Base-by-base conservation (phyloP, 2,329 filamentous ascomycete species). In the Arthrobotrys sphaeroides region DNA sequence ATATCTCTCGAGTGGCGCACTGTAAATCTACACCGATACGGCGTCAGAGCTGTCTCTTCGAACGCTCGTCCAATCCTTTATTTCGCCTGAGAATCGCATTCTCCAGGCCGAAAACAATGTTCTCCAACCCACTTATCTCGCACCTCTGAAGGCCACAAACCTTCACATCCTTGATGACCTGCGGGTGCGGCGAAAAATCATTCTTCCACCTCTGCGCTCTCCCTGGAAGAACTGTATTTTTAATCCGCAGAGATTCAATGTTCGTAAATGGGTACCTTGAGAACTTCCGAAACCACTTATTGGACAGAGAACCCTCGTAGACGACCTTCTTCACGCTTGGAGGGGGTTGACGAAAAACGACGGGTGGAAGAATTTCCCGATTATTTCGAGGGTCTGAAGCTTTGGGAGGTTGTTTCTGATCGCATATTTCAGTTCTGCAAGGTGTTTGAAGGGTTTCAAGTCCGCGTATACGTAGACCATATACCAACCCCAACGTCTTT, bases 211-310 rank as follows among this genome's bases (percentile, higher is more conserved):
- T 16, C 26, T 9, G 24, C 10, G 28, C 10, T 10, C 28, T 33
- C 28, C 28, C 28, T 33, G 5, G 28, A 5, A 10, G 5, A 33
- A 33, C 28, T 5, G n/a, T n/a, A n/a, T n/a, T n/a, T n/a, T n/a
- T 51, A 31, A 51, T 9, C 5, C 13, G 9, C 31, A 57, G 13
- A 22, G 36, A 1, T 16, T n/a, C 22, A 1, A 65, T 47, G 5
- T 28, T 26, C 1, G n/a, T 10, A 28, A 53, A 65, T 24, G 9
- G 18, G 20, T 33, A 65, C n/a, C n/a, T 28, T 7, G 43, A 13
- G n/a, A 65, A 65, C 33, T 40, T 36, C 9, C 45, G 18, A n/a
- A 47, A 57, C 62, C 62, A 66, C 5, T 24, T 33, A n/a, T 55
- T 24, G 0, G 62, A 66, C 18, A 57, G 20, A 5, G 26, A 2